phyloP scores from a whole-genome alignment of 495 filamentous ascomycete species.

The Xylaria telfairii region DNA sequence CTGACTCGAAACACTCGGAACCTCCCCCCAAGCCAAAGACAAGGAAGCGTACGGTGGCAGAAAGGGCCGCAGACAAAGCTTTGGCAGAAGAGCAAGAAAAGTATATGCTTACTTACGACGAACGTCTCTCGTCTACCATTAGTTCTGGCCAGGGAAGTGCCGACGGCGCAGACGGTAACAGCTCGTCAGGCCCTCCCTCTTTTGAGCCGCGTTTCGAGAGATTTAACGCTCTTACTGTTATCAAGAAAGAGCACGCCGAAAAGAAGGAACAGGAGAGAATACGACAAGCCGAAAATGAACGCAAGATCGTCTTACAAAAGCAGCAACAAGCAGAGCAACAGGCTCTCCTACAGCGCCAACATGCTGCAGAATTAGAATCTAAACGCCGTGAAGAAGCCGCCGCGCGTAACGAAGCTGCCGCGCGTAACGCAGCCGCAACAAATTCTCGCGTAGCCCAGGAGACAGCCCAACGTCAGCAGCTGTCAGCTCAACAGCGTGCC shows the following conservation, averaged over 20 bases:
- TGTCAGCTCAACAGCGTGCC: slow-evolving; percentile 40
- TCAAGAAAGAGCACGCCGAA: slow-evolving; percentile 78
- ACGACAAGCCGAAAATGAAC: slow-evolving; percentile 69
- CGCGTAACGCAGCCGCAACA: slow-evolving; percentile 38
- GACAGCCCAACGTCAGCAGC: slow-evolving; percentile 39
- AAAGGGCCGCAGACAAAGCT: slow-evolving; percentile 92
- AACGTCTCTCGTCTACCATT: slow-evolving; percentile 69
- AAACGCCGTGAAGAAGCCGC: slow-evolving; percentile 45
- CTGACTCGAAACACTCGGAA: slow-evolving; percentile 76
- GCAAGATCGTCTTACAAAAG: slow-evolving; percentile 60
- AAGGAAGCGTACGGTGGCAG: slow-evolving; percentile 90
- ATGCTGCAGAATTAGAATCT: slow-evolving; percentile 43
- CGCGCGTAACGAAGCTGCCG: too few relatives aligned
- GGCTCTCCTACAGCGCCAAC: slow-evolving; percentile 32
- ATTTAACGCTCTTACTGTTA: slow-evolving; percentile 88
- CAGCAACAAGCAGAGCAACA: slow-evolving; percentile 46
- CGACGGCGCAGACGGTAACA: slow-evolving; percentile 74
- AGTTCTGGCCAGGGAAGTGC: slow-evolving; percentile 61
- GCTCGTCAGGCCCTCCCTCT: slow-evolving; percentile 67
- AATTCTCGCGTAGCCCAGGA: slow-evolving; percentile 40
- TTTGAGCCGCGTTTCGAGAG: slow-evolving; percentile 89
- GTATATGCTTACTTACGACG: slow-evolving; percentile 93
- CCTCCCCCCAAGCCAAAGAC: slow-evolving; percentile 82
- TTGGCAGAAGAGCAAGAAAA: slow-evolving; percentile 84
- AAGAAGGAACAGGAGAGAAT: slow-evolving; percentile 66